phyloP scores from a whole-genome alignment of 73 alveolate genomes.

The Blepharisma japonicum region DNA sequence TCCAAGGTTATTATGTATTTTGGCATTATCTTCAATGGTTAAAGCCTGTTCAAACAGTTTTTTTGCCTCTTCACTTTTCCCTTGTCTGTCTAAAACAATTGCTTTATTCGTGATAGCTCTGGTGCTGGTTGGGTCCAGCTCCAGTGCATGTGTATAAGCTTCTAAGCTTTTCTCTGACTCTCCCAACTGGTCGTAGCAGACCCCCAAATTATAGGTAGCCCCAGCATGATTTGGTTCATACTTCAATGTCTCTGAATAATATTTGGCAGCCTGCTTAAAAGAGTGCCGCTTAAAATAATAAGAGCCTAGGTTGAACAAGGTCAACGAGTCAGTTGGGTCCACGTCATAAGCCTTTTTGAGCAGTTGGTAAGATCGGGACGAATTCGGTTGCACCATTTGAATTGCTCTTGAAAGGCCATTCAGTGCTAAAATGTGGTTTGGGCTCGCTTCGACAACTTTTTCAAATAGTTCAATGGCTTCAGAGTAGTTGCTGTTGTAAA shows the following conservation, averaged over 20 bases:
- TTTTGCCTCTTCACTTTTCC: slow-evolving; percentile 54
- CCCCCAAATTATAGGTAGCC: slow-evolving; percentile 61
- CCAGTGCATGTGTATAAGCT: slow-evolving; percentile 43
- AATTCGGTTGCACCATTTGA: slow-evolving; percentile 28
- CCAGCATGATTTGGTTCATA: slow-evolving; percentile 54
- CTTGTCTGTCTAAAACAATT: slow-evolving; percentile 51
- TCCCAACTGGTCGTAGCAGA: slow-evolving; percentile 53
- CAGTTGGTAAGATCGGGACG: slow-evolving; percentile 44
- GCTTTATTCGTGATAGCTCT: slow-evolving; percentile 59
- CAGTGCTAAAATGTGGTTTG: slow-evolving; percentile 60
- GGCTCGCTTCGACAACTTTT: slow-evolving; percentile 47
- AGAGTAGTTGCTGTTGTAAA: background rate
- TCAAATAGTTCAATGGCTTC: slow-evolving; percentile 42
- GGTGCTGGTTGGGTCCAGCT: slow-evolving; percentile 50
- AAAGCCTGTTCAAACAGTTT: slow-evolving; percentile 53
- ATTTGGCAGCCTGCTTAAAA: slow-evolving; percentile 50
- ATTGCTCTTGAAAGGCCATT: slow-evolving; percentile 50
- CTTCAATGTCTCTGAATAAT: slow-evolving; percentile 42
- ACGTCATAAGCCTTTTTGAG: slow-evolving; percentile 16
- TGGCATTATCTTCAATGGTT: slow-evolving; percentile 39
- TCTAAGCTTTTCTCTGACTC: slow-evolving; percentile 50
- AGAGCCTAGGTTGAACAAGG: slow-evolving; percentile 65
- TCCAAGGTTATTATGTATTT: slow-evolving; percentile 56
- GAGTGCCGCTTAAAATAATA: slow-evolving; percentile 54
- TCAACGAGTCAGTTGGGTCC: slow-evolving; percentile 66